phyloP scores from a whole-genome alignment of 331 rosid species.

The Acacia concinna region DNA sequence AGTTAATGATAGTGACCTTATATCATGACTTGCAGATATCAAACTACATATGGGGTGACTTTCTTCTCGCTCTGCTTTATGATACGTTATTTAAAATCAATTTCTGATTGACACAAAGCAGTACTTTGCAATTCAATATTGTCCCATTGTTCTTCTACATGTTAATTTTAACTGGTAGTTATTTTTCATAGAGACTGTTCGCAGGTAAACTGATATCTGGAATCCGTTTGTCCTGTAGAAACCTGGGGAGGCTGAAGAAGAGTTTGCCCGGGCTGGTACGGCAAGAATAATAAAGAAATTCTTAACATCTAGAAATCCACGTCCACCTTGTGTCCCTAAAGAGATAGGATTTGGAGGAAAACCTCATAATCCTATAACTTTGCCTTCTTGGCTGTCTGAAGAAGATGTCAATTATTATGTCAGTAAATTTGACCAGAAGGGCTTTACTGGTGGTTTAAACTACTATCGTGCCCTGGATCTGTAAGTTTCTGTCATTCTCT shows the following conservation, averaged over 20 bases:
- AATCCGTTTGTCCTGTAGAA: constrained; percentile 43
- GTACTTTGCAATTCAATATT: not conserved
- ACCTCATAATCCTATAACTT: constrained; percentile 28
- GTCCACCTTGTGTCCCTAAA: constrained; percentile 58
- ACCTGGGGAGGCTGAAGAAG: constrained; percentile 74
- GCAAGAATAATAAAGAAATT: constrained; percentile 46
- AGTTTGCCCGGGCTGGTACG: constrained; percentile 56
- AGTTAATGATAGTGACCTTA: not conserved
- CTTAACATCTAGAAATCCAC: constrained; percentile 46
- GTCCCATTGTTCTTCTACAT: not conserved
- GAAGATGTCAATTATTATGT: constrained; percentile 67
- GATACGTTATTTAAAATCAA: not conserved
- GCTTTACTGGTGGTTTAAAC: constrained; percentile 85
- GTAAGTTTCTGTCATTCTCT: constrained; percentile 44
- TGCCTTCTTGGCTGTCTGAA: constrained; percentile 83
- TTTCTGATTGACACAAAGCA: not conserved
- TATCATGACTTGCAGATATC: not conserved
- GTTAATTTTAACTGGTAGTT: not conserved
- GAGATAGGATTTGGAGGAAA: constrained; percentile 49
- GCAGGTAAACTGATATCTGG: constrained; percentile 15
- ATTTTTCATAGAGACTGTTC: constrained; percentile 2
- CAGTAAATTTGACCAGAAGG: constrained; percentile 59
- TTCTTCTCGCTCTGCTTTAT: not conserved
- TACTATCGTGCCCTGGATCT: constrained; percentile 70
- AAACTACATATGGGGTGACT: not conserved